A percentile compares a stretch with the other conserved stretches of the same genome.
These are phyloP conservation scores for Emmonsiellopsis sp. DNA, from an alignment of 2,329 filamentous ascomycete species.

Conservation along the genomic window DNA sequence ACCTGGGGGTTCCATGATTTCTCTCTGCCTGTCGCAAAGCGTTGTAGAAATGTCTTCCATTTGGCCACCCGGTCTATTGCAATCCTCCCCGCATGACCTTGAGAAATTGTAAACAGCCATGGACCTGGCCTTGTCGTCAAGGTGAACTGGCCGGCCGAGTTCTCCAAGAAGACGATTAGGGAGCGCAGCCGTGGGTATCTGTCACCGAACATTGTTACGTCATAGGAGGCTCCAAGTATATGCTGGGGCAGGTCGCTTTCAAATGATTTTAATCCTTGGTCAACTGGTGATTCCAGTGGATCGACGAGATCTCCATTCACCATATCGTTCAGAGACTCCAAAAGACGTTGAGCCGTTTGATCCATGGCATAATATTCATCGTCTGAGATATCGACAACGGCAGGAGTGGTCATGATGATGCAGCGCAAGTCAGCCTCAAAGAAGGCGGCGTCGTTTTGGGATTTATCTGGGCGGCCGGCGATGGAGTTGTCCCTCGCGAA, in stretches of 20 bases:
- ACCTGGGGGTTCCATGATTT: neutral
- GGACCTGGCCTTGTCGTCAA: neutral
- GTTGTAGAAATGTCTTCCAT: neutral
- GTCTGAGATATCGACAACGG: neutral
- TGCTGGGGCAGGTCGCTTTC: neutral
- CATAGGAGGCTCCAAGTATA: neutral
- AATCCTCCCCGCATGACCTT: neutral
- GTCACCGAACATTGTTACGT: neutral
- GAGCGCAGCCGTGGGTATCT: neutral
- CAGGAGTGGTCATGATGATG: neutral
- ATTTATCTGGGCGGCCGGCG: neutral
- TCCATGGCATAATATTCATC: neutral
- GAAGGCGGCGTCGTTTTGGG: neutral
- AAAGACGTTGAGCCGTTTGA: neutral
- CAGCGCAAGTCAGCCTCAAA: neutral
- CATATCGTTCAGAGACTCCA: neutral
- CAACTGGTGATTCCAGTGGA: neutral
- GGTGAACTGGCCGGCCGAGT: neutral
- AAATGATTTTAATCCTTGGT: neutral
- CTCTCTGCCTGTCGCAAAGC: neutral
- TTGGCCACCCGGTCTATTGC: neutral
- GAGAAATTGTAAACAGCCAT: neutral
- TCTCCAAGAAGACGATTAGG: neutral
- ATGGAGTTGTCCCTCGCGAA: neutral
- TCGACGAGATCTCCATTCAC: neutral